Base-by-base conservation (phyloP, 805 yeast genomes). In the Kuraishia ogatae region DNA sequence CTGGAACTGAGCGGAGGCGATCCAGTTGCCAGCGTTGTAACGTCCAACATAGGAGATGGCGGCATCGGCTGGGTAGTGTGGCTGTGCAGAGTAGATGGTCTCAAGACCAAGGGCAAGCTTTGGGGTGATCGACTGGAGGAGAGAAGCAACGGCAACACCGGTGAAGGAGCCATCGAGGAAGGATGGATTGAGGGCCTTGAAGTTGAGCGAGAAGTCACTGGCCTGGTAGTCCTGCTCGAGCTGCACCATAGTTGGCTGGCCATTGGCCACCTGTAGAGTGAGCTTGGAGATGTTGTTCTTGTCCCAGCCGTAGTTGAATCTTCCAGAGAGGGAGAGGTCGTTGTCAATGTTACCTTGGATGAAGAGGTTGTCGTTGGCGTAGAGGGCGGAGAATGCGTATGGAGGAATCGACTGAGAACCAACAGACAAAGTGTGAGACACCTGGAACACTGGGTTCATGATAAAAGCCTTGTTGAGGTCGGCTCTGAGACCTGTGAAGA, bases 191-290 rank as follows among this genome's bases (percentile, higher is more conserved):
- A 92, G 80, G 55, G 96, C 79, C 77, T 94, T 96, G 68, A 94
- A 77, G 78, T 92, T 92, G 68, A 92, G 71, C 53, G 96, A 85
- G 69, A 83, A 91, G 71, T 94, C 99, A 55, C 80, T 72, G 58
- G 93, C 97, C 73, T 87, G 93, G 76, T 83, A 86, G 72, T 94
- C 99, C 71, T 94, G 97, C 79, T 94, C 99, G 64, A 93, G 78
- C 76, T 94, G 98, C 60, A 88, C 80, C 96, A 93, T 90, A 56
- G 94, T 78, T 61, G 94, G 97, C 76, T 92, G 97, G 61, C 86
- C 89, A 60, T 84, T 77, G 63, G 96, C 89, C 62, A 91, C 77
- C 77, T 93, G 98, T 70, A 91, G 77, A 65, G 96, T 89, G 58
- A 88, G 82, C 75, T 91, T 92, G 58, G 96, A 81, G 65, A 86